Evolutionary conservation across 352 stramenopile species (phyloP).

Genomic region (Halophytophthora polymorphica): DNA sequence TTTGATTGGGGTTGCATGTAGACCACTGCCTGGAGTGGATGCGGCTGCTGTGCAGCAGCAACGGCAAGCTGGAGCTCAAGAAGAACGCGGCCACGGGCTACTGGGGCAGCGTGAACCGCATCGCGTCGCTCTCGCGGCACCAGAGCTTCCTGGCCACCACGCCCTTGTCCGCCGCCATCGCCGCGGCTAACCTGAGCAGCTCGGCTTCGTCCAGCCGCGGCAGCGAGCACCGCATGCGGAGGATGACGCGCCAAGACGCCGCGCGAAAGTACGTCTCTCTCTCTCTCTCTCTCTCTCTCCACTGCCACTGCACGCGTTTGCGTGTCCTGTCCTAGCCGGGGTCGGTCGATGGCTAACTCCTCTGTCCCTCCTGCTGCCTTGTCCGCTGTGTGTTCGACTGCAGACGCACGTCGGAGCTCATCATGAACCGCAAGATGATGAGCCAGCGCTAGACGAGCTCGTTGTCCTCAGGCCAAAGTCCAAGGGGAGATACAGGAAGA

Average conservation of each 20-base stretch:
- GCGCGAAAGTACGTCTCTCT: conserved; percentile 60
- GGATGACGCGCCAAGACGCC: conserved; percentile 72
- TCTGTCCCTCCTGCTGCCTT: conserved; percentile 4
- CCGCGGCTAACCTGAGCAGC: conserved; percentile 26
- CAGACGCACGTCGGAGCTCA: conserved; percentile 83
- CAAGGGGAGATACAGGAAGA: not conserved
- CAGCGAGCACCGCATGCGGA: conserved; percentile 38
- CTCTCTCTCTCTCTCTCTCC: not conserved
- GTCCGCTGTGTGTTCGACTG: not conserved
- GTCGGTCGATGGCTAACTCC: conserved; percentile 3
- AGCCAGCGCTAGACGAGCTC: conserved; percentile 36
- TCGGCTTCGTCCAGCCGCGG: conserved; percentile 5
- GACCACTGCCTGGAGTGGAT: conserved; percentile 88
- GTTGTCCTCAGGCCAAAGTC: conserved; percentile 3
- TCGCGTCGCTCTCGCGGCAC: conserved; percentile 80
- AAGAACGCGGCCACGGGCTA: conserved; percentile 83
- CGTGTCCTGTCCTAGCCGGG: not conserved
- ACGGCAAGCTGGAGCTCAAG: conserved; percentile 86
- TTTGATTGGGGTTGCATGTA: conserved; percentile 20
- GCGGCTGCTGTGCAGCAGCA: conserved; percentile 78
- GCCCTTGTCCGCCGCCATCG: conserved; percentile 38
- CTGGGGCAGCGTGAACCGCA: conserved; percentile 85
- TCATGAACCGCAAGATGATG: conserved; percentile 78
- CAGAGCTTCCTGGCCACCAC: conserved; percentile 79
- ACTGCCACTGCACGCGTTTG: not conserved